Conservation (phyloP, 345 rosid genomes). For the Populus simonii region DNA sequence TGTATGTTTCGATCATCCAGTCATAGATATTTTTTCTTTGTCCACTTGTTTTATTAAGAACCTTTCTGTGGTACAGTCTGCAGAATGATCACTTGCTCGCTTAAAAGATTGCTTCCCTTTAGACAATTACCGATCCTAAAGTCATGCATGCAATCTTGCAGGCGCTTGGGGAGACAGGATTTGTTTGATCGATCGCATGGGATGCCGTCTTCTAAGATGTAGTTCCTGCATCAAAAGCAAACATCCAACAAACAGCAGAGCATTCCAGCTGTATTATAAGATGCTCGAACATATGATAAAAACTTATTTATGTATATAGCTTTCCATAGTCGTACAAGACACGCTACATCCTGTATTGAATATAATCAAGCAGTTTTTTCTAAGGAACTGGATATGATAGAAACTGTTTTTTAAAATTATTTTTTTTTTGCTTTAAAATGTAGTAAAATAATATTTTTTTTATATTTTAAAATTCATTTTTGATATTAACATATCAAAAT, state of each 20-base stretch:
- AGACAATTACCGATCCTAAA: background rate
- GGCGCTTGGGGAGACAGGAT: slow-evolving; percentile 33
- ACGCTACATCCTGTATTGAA: background rate
- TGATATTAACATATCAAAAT: no score
- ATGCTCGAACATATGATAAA: background rate
- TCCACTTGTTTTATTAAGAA: background rate
- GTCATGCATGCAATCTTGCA: slow-evolving; percentile 2
- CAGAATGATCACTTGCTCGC: background rate
- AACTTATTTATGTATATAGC: background rate
- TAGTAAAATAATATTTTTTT: no score
- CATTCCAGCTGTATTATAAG: background rate
- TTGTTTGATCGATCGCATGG: slow-evolving; percentile 31
- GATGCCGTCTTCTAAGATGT: slow-evolving; percentile 30
- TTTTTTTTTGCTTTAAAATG: no score
- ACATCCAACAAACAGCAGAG: background rate
- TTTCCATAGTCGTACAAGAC: background rate
- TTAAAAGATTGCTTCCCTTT: background rate
- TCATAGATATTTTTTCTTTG: no score
- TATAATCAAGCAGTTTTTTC: background rate
- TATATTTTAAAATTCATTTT: no score
- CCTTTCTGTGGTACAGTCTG: background rate
- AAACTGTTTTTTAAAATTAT: no score
- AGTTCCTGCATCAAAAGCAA: background rate
- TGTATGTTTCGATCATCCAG: background rate
- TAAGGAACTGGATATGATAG: no score